Percentiles rank a stretch among this genome's conserved stretches.
Evolutionary conservation across 2,329 filamentous ascomycete genomes (phyloP).

Genomic region (Fusarium agapanthi): DNA sequence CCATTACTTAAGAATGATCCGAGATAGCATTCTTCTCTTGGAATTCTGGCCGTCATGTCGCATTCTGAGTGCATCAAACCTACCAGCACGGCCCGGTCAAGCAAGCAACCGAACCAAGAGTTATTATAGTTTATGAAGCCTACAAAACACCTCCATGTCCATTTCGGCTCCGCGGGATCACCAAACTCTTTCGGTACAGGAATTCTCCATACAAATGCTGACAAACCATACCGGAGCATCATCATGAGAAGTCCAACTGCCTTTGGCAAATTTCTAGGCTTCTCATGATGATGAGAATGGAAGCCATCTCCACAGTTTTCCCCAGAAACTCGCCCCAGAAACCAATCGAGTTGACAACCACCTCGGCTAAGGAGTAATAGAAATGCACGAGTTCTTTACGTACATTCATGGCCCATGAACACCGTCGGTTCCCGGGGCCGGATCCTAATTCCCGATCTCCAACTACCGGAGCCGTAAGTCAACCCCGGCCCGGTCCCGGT

Average conservation of each 20-base stretch:
- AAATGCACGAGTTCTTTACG: background rate
- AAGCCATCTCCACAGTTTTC: slow-evolving; percentile 22
- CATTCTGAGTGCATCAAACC: background rate
- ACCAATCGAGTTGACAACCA: background rate
- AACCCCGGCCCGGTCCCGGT: slow-evolving; percentile 29
- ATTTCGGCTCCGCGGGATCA: slow-evolving; percentile 11
- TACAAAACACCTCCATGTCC: background rate
- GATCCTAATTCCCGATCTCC: slow-evolving; percentile 7
- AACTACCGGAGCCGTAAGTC: slow-evolving; percentile 5
- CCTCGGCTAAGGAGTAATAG: slow-evolving; percentile 14
- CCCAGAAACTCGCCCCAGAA: slow-evolving; percentile 6
- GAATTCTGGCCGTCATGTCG: background rate
- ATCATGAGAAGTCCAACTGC: background rate
- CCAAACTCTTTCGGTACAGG: background rate
- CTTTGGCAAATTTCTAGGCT: background rate
- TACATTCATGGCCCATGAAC: slow-evolving; percentile 6
- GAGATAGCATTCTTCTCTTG: background rate
- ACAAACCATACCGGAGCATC: background rate
- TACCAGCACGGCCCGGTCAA: slow-evolving; percentile 10
- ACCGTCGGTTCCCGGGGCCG: slow-evolving; percentile 37
- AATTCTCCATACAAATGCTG: background rate
- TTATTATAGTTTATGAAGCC: background rate
- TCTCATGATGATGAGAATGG: slow-evolving; percentile 13
- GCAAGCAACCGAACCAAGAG: background rate
- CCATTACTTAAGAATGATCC: background rate